Evolutionary conservation across 345 rosid species (phyloP).

Genomic region (Eucalyptus brandiana): DNA sequence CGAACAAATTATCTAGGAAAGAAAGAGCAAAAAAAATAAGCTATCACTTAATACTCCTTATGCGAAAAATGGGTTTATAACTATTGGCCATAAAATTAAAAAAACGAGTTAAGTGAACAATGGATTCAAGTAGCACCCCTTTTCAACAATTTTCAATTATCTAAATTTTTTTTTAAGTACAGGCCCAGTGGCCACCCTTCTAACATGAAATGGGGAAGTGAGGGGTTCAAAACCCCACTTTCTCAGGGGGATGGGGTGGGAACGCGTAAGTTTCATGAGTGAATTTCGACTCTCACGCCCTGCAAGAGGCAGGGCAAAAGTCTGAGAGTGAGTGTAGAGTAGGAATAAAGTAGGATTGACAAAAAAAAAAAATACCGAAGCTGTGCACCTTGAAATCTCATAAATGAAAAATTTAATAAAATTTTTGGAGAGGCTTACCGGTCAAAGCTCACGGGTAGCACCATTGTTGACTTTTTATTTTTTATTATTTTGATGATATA

Average conservation of each 20-base stretch:
- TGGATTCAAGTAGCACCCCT: background rate
- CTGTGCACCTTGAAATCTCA: background rate
- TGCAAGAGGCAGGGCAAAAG: rapidly evolving
- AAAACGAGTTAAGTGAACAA: background rate
- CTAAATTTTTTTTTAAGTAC: background rate
- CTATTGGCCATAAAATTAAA: background rate
- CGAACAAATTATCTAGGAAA: background rate
- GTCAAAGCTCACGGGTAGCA: background rate
- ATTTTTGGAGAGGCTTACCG: background rate
- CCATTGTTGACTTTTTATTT: background rate
- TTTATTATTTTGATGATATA: background rate
- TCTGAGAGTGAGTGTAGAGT: too few relatives aligned
- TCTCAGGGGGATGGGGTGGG: too few relatives aligned
- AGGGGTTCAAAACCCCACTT: too few relatives aligned
- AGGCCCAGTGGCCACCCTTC: too few relatives aligned
- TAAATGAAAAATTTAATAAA: background rate
- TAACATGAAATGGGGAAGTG: too few relatives aligned
- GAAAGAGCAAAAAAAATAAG: background rate
- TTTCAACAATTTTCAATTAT: background rate
- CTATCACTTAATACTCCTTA: background rate
- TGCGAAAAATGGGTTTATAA: background rate
- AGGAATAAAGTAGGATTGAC: rapidly evolving
- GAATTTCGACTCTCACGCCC: too few relatives aligned
- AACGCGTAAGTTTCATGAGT: too few relatives aligned
- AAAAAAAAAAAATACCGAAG: background rate